phyloP scores from a whole-genome alignment of 106 monocot species.

The Triglochin maritima region DNA sequence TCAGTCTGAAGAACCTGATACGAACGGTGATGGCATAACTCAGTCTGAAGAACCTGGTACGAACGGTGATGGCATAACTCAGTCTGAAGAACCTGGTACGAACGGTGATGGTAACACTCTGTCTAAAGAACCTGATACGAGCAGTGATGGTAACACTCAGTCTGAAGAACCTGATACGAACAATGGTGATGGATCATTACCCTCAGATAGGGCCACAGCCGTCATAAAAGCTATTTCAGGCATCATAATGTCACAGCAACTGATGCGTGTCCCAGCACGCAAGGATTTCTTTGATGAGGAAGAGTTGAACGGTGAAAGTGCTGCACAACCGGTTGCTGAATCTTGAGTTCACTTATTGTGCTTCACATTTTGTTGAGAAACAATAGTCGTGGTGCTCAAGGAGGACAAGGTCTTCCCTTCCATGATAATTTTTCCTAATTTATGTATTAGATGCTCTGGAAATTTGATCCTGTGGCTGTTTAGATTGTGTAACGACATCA shows the following conservation, averaged over 20 bases:
- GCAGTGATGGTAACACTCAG: conserved; percentile 2
- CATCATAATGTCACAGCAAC: conserved; percentile 41
- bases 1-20: too few species aligned
- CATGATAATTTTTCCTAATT: too few species aligned
- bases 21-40: not conserved
- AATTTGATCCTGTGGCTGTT: too few species aligned
- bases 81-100: not conserved
- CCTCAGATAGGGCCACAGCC: conserved; percentile 24
- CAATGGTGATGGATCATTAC: conserved; percentile 14
- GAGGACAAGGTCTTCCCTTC: too few species aligned
- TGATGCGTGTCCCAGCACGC: conserved; percentile 32
- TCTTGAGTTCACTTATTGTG: too few species aligned
- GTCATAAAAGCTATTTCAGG: conserved; percentile 41
- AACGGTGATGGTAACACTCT: too few species aligned
- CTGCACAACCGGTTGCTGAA: not conserved
- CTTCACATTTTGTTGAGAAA: too few species aligned
- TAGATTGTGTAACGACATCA: too few species aligned
- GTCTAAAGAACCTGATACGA: not conserved
- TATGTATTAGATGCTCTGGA: too few species aligned
- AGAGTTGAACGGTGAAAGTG: conserved; percentile 2
- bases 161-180: not conserved
- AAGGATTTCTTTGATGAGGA: conserved; percentile 29
- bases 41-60: not conserved
- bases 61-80: not conserved
- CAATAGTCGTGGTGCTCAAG: too few species aligned